These are phyloP conservation scores for Cytospora leucostoma DNA, from an alignment of 2,329 filamentous ascomycete species.

Conservation along the genomic window DNA sequence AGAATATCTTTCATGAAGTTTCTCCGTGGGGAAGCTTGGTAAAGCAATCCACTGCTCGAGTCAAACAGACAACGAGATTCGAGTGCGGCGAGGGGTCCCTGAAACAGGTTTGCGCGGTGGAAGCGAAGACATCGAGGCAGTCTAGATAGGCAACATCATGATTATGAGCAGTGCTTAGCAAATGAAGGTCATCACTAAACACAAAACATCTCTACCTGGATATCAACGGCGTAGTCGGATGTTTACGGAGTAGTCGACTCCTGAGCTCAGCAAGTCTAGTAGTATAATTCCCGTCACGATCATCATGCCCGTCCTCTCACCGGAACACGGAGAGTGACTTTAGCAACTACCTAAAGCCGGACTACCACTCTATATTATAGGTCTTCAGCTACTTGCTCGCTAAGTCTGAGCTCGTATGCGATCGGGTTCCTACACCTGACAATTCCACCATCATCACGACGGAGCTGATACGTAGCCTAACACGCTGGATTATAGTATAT, in stretches of 20 bases:
- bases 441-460: slow-evolving; percentile 26
- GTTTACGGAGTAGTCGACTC: too few relatives aligned
- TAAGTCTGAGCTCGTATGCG: slow-evolving; percentile 26
- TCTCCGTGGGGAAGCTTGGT: background rate
- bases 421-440: slow-evolving; percentile 24
- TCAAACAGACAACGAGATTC: background rate
- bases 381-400: slow-evolving; percentile 27
- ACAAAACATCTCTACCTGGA: too few relatives aligned
- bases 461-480: slow-evolving; percentile 26
- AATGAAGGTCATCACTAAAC: too few relatives aligned
- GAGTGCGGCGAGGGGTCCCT: too few relatives aligned
- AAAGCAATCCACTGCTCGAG: background rate
- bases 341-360: slow-evolving; percentile 26
- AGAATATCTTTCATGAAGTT: background rate
- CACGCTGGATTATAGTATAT: slow-evolving; percentile 23
- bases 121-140: too few relatives aligned
- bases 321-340: slow-evolving; percentile 10
- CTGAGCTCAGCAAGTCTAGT: too few relatives aligned
- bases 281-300: too few relatives aligned
- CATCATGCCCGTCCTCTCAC: too few relatives aligned
- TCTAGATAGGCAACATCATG: too few relatives aligned
- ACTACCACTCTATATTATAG: slow-evolving; percentile 28
- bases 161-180: too few relatives aligned
- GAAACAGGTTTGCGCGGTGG: too few relatives aligned
- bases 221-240: too few relatives aligned